Evolutionary conservation across 495 filamentous ascomycete genomes (phyloP), one percentile per base, ranked within the genome.

Genomic region (Aspergillus olivimuriae): DNA sequence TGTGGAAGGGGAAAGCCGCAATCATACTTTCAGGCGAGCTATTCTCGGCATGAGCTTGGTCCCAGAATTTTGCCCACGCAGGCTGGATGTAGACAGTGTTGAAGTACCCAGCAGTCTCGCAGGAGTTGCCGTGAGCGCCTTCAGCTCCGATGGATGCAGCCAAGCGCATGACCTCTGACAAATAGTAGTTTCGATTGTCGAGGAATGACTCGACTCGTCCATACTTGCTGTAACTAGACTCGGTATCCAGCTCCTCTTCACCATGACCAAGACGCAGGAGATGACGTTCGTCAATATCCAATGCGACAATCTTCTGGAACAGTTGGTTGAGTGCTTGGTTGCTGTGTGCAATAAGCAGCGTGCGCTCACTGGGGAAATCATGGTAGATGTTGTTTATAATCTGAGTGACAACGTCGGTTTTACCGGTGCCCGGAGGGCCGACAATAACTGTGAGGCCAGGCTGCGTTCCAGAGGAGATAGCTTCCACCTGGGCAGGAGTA

Each of bases 351-450:
- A 99, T 83, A 30, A 99, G 80, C 18, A 99, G 69, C 0, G 90
- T 99, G 33, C 89, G 82, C 60, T 99, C 89, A 19, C 76, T 73
- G 12, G 94, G 92, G 59, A 95, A 97, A 66, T 95, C 92, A 69
- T 96, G 94, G 61, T 97, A 99, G 41, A 99, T 85, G 58, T 96
- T 96, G 74, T 87, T 95, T 66, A 99, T 97, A 50, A 97, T 94
- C 61, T 99, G 92, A 3, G 91, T 96, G 19, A 88, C 89, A 43
- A 99, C 94, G 64, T 99, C 92, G 20, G 92, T 99, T 69, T 99
- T 99, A 44, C 92, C 92, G 2, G 92, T 99, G 11, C 92, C 92
- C 7, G 92, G 92, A 31, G 92, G 92, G 0, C 92, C 92, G 43
- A 97, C 89, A 46, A 99, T 86, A 48, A 99, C 78, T 9, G 90